A percentile compares a stretch with the other conserved stretches of the same genome.
These are phyloP conservation scores for Fragosphaeria purpurea DNA, from an alignment of 2,329 filamentous ascomycete genomes.

Conservation along the genomic window DNA sequence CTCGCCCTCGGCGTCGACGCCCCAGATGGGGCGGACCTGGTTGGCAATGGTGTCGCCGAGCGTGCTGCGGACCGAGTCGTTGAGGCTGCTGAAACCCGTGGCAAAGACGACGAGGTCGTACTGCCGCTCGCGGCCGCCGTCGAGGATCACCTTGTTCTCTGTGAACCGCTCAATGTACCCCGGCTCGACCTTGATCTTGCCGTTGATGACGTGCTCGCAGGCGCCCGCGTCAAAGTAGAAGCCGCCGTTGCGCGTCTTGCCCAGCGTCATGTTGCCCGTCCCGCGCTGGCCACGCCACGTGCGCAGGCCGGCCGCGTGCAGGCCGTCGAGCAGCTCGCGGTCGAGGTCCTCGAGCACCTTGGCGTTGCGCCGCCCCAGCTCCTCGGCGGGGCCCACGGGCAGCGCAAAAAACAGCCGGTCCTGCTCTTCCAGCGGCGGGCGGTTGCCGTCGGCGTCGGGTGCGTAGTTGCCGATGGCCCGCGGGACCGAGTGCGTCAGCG, in stretches of 20 bases:
- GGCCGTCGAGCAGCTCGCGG: conserved; percentile 1
- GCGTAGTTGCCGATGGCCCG: conserved; percentile 1
- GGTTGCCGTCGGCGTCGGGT: conserved; percentile 1
- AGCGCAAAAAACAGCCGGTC: conserved; percentile 2
- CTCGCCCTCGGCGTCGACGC: conserved; percentile 38
- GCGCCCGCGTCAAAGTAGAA: conserved; percentile 10
- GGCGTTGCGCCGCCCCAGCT: conserved; percentile 5
- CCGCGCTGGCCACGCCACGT: conserved; percentile 7
- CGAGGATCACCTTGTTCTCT: conserved; percentile 22
- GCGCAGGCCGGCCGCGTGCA: conserved; percentile 2
- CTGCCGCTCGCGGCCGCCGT: conserved; percentile 21
- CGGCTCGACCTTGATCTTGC: conserved; percentile 6
- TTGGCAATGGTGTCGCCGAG: conserved; percentile 40
- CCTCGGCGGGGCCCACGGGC: conserved; percentile 5
- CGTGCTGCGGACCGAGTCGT: conserved; percentile 35
- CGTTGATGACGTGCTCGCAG: conserved; percentile 7
- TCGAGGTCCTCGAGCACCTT: conserved; percentile 2
- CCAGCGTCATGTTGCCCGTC: conserved; percentile 3
- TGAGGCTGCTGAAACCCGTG: conserved; percentile 43
- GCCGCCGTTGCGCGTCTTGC: conserved; percentile 7
- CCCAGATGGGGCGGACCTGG: conserved; percentile 35
- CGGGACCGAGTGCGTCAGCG: conserved; percentile 25
- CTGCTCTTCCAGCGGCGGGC: conserved; percentile 1
- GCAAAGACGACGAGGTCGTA: conserved; percentile 35
- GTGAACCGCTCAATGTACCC: conserved; percentile 20